These are phyloP conservation scores for Lactifluus volemus DNA, from an alignment of 768 basidiomycete genomes.

Conservation along the genomic window DNA sequence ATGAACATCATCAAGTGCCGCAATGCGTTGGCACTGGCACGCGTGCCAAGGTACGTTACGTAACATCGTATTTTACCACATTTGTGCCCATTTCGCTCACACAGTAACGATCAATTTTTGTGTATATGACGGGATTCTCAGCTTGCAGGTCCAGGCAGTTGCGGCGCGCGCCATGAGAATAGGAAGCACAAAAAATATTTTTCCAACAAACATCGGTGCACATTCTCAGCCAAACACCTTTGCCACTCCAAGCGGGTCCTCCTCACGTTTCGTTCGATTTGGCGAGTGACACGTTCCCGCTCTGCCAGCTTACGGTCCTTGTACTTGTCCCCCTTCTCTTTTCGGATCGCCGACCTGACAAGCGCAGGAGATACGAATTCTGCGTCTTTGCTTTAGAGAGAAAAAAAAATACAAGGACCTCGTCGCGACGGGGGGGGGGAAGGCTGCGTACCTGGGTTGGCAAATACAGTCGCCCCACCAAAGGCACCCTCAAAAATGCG, in stretches of 20 bases:
- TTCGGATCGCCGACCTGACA: conserved; percentile 58
- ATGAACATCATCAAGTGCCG: neutral
- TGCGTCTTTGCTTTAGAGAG: conserved; percentile 24
- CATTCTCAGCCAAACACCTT: conserved; percentile 80
- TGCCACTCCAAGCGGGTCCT: conserved; percentile 74
- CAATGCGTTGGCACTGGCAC: no score
- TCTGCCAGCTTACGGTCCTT: conserved; percentile 72
- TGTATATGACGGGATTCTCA: no score
- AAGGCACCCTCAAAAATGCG: conserved; percentile 98
- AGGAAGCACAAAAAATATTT: neutral
- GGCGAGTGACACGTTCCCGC: conserved; percentile 53
- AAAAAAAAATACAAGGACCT: neutral
- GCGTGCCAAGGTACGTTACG: neutral
- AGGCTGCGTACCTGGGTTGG: conserved; percentile 70
- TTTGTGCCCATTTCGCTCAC: neutral
- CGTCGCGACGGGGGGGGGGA: neutral
- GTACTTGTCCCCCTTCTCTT: conserved; percentile 76
- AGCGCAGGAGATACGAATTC: conserved; percentile 91
- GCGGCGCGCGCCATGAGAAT: neutral
- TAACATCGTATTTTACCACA: neutral
- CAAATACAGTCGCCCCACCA: conserved; percentile 88
- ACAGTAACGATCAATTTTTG: neutral
- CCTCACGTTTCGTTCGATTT: conserved; percentile 54
- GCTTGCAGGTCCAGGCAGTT: neutral
- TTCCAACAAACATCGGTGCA: conserved; percentile 1